Evolutionary conservation across 352 stramenopile species (phyloP).

Genomic region (Phytophthora kernoviae): DNA sequence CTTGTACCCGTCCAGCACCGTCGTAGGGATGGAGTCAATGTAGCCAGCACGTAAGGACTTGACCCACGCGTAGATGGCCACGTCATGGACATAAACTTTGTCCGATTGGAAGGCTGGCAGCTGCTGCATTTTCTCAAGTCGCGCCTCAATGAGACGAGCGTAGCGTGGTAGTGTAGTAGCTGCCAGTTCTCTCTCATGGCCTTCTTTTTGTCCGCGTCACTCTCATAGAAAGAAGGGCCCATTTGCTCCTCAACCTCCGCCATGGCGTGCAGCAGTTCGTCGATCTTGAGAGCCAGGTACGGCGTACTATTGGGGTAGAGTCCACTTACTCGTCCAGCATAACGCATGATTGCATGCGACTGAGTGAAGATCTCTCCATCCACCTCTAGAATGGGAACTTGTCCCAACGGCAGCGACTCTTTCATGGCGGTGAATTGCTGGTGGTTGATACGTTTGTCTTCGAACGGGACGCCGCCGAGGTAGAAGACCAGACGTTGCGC

Average conservation of each 20-base stretch:
- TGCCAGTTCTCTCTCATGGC: conserved; percentile 34
- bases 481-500: conserved; percentile 55
- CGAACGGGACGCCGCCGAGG: conserved; percentile 64
- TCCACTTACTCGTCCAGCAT: conserved; percentile 54
- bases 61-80: conserved; percentile 41
- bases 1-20: conserved; percentile 37
- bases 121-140: conserved; percentile 42
- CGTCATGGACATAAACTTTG: conserved; percentile 38
- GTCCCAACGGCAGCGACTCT: conserved; percentile 36
- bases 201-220: conserved; percentile 48
- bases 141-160: conserved; percentile 33
- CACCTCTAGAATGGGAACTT: conserved; percentile 52
- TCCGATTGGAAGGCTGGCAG: conserved; percentile 42
- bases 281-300: conserved; percentile 53
- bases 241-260: conserved; percentile 45
- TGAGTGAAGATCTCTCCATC: conserved; percentile 64
- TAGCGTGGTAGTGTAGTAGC: conserved; percentile 32
- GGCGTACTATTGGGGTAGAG: conserved; percentile 57
- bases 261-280: conserved; percentile 57
- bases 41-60: conserved; percentile 36
- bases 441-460: conserved; percentile 51
- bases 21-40: conserved; percentile 44
- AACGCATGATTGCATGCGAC: conserved; percentile 71
- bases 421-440: conserved; percentile 33
- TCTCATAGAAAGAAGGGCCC: conserved; percentile 27